phyloP scores from a whole-genome alignment of 2,329 filamentous ascomycete genomes.

The Venturia carpophila region DNA sequence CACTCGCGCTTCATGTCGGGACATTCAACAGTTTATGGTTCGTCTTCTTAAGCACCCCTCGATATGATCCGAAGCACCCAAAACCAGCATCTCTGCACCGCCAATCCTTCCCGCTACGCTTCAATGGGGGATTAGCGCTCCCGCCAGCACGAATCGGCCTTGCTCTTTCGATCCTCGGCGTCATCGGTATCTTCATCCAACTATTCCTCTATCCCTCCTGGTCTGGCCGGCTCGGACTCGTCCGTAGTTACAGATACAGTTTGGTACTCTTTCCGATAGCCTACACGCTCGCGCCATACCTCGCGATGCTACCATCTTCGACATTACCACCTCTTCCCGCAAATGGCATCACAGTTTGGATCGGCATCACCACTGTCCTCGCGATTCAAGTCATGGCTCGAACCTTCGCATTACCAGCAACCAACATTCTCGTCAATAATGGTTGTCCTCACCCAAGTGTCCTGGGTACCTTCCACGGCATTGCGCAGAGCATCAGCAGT shows the following conservation, averaged over 20 bases:
- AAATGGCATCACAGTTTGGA: conserved; percentile 36
- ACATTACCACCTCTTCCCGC: conserved; percentile 34
- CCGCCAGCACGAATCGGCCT: conserved; percentile 41
- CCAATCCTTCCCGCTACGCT: conserved; percentile 36
- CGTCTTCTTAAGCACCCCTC: conserved; percentile 41
- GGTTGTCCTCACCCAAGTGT: conserved; percentile 48
- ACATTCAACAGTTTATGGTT: conserved; percentile 45
- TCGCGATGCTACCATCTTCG: conserved; percentile 36
- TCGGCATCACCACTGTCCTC: conserved; percentile 35
- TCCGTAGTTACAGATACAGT: conserved; percentile 34
- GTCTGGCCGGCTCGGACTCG: conserved; percentile 36
- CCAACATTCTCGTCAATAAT: conserved; percentile 54
- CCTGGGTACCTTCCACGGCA: conserved; percentile 49
- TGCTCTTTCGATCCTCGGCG: conserved; percentile 41
- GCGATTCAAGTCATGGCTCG: conserved; percentile 40
- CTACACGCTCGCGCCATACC: conserved; percentile 38
- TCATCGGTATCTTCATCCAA: conserved; percentile 41
- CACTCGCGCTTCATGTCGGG: conserved; percentile 41
- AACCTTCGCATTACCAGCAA: conserved; percentile 48
- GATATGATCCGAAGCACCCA: conserved; percentile 32
- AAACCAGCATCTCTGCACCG: conserved; percentile 28
- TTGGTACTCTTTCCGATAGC: conserved; percentile 39
- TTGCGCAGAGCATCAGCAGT: conserved; percentile 53
- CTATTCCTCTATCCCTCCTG: conserved; percentile 39
- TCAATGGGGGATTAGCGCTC: conserved; percentile 42